Conservation (phyloP, 441 rosid genomes). For the Euphorbia corollata region DNA sequence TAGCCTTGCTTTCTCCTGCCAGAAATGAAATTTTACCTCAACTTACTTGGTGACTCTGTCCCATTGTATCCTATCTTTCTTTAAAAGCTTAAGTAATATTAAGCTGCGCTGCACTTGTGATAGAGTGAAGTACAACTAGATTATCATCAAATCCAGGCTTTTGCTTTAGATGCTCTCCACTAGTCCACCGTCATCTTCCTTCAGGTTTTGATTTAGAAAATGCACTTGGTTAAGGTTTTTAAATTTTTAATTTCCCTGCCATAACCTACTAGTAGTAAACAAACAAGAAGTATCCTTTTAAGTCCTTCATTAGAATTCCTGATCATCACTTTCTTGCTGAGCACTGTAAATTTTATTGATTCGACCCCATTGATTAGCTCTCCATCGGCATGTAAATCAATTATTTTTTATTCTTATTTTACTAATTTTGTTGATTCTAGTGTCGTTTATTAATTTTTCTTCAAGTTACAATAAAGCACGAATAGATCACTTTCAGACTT, state of each 20-base stretch:
- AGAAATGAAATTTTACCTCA: not conserved
- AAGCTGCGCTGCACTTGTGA: not conserved
- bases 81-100: not conserved
- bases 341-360: not conserved
- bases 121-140: not conserved
- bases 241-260: no score
- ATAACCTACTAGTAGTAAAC: not conserved
- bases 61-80: not conserved
- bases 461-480: conserved; percentile 52
- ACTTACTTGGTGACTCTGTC: not conserved
- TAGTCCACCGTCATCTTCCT: not conserved
- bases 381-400: not conserved
- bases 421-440: conserved; percentile 24
- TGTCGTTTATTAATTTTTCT: conserved; percentile 23
- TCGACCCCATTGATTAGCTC: not conserved
- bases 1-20: not conserved
- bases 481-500: conserved; percentile 17
- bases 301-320: not conserved
- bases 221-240: not conserved
- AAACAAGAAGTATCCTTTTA: not conserved
- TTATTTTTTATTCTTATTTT: not conserved
- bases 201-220: not conserved
- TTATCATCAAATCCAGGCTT: not conserved
- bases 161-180: not conserved
- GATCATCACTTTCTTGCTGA: not conserved